Evolutionary conservation across 371 early-diverging fungal species (phyloP), one percentile per base, ranked within the genome.

Genomic region (Smittium mucronatum): DNA sequence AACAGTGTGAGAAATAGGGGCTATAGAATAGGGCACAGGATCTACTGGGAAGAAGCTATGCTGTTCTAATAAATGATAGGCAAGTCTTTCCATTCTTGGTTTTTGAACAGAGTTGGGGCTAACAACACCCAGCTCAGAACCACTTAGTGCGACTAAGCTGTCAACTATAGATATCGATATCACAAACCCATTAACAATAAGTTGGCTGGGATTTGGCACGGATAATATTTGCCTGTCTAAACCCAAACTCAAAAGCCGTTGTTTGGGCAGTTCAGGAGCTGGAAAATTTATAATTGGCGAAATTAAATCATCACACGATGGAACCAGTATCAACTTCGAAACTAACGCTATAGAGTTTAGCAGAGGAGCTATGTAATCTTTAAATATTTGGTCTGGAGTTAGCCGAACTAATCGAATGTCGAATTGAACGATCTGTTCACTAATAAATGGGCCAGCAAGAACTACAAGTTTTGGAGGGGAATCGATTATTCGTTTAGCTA

Each of bases 371-470:
- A 65, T 34, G n/a, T 34, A n/a, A 36, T n/a, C 34, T 2, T 2
- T 65, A 36, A 65, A 65, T 34, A n/a, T 34, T 36, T 65, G 31
- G 15, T 32, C n/a, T 65, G 65, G 65, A n/a, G 65, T 31, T 28
- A 30, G 26, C 5, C 26, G 31, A 5, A 65, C 34, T 5, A 25
- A 8, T 33, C 11, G 17, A n/a, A n/a, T 11, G 34, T n/a, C 34
- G 8, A 31, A 15, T 36, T 34, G n/a, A 34, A 36, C n/a, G 34
- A 34, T 32, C 5, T n/a, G n/a, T 33, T 65, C 32, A n/a, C 65
- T n/a, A 34, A 65, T 34, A 65, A 65, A 65, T 34, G 65, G 65
- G 17, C 65, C 65, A 65, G 36, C 5, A 2, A 65, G 34, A 65
- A 65, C n/a, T 2, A 65, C 65, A 5, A 34, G n/a, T 33, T n/a